phyloP scores from a whole-genome alignment of 805 yeast species.

The Kurtzmaniella fragi region DNA sequence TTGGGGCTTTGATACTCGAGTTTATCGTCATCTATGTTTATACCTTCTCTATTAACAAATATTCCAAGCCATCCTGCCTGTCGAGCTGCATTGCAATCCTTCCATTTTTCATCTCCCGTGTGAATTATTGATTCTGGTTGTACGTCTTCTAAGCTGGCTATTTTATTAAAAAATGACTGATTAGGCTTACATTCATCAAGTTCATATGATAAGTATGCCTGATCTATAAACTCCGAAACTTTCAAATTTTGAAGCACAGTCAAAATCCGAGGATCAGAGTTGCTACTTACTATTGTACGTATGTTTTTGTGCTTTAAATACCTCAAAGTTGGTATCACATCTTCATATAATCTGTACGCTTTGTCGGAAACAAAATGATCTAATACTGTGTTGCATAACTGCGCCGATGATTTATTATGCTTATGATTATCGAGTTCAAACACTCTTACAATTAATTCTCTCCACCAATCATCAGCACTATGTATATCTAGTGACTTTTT shows the following conservation, averaged over 20 bases:
- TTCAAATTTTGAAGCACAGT: slow-evolving; percentile 44
- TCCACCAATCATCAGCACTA: slow-evolving; percentile 53
- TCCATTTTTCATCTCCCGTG: slow-evolving; percentile 56
- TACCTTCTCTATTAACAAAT: slow-evolving; percentile 41
- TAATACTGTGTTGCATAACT: slow-evolving; percentile 43
- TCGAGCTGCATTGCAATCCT: slow-evolving; percentile 50
- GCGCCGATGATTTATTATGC: slow-evolving; percentile 16
- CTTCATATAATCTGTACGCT: slow-evolving; percentile 52
- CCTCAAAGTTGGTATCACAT: slow-evolving; percentile 44
- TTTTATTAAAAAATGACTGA: slow-evolving; percentile 39
- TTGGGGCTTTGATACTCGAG: neutral
- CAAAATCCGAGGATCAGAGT: slow-evolving; percentile 56
- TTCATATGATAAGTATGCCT: slow-evolving; percentile 53
- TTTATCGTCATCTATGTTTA: neutral
- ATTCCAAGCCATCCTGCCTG: slow-evolving; percentile 61
- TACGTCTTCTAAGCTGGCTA: slow-evolving; percentile 11
- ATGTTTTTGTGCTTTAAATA: slow-evolving; percentile 25
- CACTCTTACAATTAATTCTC: slow-evolving; percentile 37
- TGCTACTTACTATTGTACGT: slow-evolving; percentile 46
- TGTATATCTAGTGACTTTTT: slow-evolving; percentile 22
- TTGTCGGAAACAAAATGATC: slow-evolving; percentile 43
- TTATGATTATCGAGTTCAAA: slow-evolving; percentile 30
- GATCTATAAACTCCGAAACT: slow-evolving; percentile 35
- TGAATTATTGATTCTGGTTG: slow-evolving; percentile 34
- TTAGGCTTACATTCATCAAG: slow-evolving; percentile 52